Evolutionary conservation across 176 grass and related monocot genomes (phyloP), one percentile per base, ranked within the genome.

Genomic region (Cenchrus americanus): DNA sequence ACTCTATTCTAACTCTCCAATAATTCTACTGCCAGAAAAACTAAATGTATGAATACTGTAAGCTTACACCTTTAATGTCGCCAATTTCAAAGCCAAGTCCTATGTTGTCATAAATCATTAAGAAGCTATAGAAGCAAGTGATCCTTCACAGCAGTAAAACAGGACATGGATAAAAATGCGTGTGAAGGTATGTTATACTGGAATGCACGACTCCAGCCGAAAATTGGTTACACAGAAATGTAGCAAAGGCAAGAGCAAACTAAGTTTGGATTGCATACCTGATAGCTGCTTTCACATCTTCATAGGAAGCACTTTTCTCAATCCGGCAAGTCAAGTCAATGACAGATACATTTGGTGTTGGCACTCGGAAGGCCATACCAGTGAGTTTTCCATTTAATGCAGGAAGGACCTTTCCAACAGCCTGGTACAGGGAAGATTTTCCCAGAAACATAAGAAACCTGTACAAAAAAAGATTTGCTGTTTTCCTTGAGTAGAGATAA

Each of bases 301-400:
- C 92, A 89, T 97, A 97, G 14, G 90, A 94, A 11, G 95, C 92
- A 40, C 73, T 91, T 85, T 92, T 97, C 79, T 94, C 90, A 50
- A 97, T 87, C 15, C 92, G 95, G 81, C 95, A 97, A 69, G 95
- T 97, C 87, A 97, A 87, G 75, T 97, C 95, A 10, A 97, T 92
- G 80, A 97, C 95, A 73, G 95, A 97, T 40, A 94, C 92, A 82
- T 97, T 97, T 54, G 95, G 83, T 66, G 95, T 97, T 73, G 95
- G 95, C 82, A 97, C 95, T 69, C 95, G 87, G 82, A 97, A 97
- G 26, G 95, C 95, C 92, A 97, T 97, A 18, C 95, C 95, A 22
- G 95, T 97, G 57, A 97, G 86, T 30, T 66, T 91, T 43, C 95
- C 92, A 69, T 97, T 94, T 69, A 97, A 22, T 40, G 91, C 92